These are phyloP conservation scores for Mycena metata DNA, from an alignment of 768 basidiomycete species.

Conservation along the genomic window DNA sequence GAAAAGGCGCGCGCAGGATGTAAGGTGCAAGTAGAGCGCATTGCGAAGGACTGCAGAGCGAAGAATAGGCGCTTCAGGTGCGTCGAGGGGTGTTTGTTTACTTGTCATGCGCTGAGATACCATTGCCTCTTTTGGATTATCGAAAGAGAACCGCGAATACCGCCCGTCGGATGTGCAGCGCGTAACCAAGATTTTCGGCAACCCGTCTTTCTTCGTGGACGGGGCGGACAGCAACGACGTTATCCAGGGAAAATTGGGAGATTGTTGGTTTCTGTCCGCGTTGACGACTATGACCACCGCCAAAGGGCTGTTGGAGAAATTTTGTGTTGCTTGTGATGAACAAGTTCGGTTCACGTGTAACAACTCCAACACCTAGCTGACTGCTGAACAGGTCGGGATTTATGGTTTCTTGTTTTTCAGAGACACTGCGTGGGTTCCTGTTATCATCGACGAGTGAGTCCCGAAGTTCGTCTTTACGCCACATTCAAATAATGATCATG, in stretches of 20 bases:
- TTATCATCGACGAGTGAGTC: constrained; percentile 69
- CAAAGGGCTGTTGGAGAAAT: constrained; percentile 63
- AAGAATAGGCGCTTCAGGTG: constrained; percentile 67
- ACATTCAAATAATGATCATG: not conserved
- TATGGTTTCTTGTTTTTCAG: constrained; percentile 73
- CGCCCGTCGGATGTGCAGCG: constrained; percentile 58
- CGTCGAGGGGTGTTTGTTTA: constrained; percentile 11
- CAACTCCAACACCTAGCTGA: too few relatives aligned
- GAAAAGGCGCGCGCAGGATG: constrained; percentile 65
- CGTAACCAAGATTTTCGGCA: constrained; percentile 65
- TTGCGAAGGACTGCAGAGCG: constrained; percentile 60
- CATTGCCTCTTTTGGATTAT: constrained; percentile 48
- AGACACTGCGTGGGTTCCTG: constrained; percentile 64
- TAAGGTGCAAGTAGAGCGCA: constrained; percentile 58
- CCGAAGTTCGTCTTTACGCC: not conserved
- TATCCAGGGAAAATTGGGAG: constrained; percentile 64
- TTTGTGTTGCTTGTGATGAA: constrained; percentile 64
- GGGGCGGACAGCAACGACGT: constrained; percentile 63
- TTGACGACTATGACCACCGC: constrained; percentile 64
- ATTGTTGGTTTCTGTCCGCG: constrained; percentile 71
- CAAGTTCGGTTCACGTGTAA: too few relatives aligned
- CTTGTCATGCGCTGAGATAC: not conserved
- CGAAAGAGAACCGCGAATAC: constrained; percentile 40
- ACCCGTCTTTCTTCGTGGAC: constrained; percentile 64
- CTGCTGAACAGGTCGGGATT: constrained; percentile 55